Evolutionary conservation across 2,329 filamentous ascomycete genomes (phyloP), one percentile per base, ranked within the genome.

Genomic region (Hypoxylon sp.): DNA sequence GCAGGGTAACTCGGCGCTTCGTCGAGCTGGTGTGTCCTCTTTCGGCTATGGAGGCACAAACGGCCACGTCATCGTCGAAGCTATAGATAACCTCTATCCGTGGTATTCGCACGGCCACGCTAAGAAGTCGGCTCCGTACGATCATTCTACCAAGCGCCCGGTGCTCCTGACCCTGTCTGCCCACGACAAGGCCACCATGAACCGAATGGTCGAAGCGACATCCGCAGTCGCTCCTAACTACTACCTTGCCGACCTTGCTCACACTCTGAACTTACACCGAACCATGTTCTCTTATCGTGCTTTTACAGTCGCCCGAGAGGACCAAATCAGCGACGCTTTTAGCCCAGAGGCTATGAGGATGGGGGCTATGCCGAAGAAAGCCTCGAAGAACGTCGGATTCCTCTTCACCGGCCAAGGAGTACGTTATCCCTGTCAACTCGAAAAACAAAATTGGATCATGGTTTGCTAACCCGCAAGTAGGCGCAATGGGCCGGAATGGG

Each of bases 11-110:
- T 26, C 67, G 0, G 8, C 27, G 3, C 3, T 29, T 3, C 50
- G 58, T 1, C 59, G 70, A 0, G 68, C 64, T 0, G 67, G 65
- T 2, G 62, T 73, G 23, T 72, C 70, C 48, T 68, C 62, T 1
- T 71, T 70, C 29, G 71, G 72, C 2, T 73, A 61, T 31, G 71
- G 71, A 3, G 72, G 72, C 0, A 62, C 70, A 2, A 73, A 73
- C 43, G 66, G 60, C 0, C 70, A 73, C 26, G 67, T 67, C 35
- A 63, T 72, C 7, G 51, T 73, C 5, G 70, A 72, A 23, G 62
- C 67, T 18, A 65, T 65, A 18, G 47, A 54, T 23, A 38, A 38
- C 20, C 33, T 58, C 10, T 45, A 68, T 23, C 48, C 65, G 45
- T 21, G 49, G 27, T 31, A 31, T 31, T 13, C 1, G 4, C 27